phyloP scores from a whole-genome alignment of 202 grass and related monocot species.

The Brachypodium distachyon region DNA sequence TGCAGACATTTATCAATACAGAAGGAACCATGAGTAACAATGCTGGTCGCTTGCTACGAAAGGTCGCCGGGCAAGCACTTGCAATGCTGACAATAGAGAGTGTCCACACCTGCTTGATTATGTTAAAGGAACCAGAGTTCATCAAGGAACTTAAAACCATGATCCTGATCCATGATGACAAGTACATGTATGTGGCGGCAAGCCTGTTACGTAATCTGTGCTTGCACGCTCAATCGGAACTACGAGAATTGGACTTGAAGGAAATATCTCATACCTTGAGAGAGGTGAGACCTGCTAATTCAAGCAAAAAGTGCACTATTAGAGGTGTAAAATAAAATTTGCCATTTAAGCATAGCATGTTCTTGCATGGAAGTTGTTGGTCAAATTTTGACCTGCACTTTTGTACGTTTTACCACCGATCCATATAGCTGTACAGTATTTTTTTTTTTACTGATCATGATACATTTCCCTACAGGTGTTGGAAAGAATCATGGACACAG shows the following conservation, averaged over 20 bases:
- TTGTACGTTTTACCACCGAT: background rate
- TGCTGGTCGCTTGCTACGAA: background rate
- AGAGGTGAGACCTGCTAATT: background rate
- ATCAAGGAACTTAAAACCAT: background rate
- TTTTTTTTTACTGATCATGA: background rate
- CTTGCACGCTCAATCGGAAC: background rate
- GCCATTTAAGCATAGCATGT: background rate
- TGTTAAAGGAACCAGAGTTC: background rate
- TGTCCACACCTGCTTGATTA: background rate
- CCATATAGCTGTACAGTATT: too few relatives aligned
- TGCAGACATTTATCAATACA: background rate
- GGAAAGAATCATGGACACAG: background rate
- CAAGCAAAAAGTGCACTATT: background rate
- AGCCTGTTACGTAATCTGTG: background rate
- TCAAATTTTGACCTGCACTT: background rate
- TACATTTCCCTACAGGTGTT: conserved; percentile 1
- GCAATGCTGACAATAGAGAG: background rate
- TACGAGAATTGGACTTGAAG: background rate
- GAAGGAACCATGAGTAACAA: background rate
- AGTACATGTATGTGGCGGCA: background rate
- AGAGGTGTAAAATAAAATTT: background rate
- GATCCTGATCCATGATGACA: background rate
- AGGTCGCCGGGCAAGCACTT: background rate
- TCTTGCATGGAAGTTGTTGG: background rate
- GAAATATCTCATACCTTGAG: background rate